Evolutionary conservation across 1,284 basidiomycete species (phyloP).

Genomic region (Papiliotrema terrestris): DNA sequence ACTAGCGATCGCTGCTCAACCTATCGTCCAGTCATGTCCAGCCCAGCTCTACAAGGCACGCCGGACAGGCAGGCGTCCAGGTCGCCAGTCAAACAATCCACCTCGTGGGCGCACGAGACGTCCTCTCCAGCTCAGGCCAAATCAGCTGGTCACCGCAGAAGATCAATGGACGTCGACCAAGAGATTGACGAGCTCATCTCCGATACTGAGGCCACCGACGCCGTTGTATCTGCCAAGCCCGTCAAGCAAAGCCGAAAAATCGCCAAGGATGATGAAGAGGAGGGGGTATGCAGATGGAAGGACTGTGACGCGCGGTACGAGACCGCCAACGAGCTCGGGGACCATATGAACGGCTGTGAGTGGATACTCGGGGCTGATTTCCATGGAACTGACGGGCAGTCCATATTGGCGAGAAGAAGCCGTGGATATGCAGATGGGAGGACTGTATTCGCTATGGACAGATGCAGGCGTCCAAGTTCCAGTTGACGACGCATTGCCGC

Average conservation of each 20-base stretch:
- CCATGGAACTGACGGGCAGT: constrained; percentile 12
- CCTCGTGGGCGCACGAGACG: background rate
- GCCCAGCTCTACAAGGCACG: too few species aligned
- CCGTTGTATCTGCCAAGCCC: background rate
- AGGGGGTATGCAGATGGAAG: constrained; percentile 23
- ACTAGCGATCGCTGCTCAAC: too few species aligned
- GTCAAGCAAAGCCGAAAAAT: background rate
- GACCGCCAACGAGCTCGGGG: constrained; percentile 23
- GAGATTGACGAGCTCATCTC: constrained; percentile 13
- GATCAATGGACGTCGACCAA: constrained; percentile 10
- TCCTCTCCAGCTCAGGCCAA: background rate
- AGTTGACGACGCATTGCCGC: constrained; percentile 65
- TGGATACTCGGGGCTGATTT: background rate
- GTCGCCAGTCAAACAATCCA: background rate
- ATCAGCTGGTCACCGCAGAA: background rate
- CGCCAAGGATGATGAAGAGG: background rate
- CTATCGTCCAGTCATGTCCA: too few species aligned
- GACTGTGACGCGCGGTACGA: constrained; percentile 21
- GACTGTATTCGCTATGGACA: constrained; percentile 33
- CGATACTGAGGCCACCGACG: background rate
- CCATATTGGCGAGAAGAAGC: constrained; percentile 27
- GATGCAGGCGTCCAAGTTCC: constrained; percentile 34
- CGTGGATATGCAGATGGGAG: constrained; percentile 34
- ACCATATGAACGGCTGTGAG: constrained; percentile 31
- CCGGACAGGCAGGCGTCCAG: too few species aligned